Evolutionary conservation across 306 rosid species (phyloP), one percentile per base, ranked within the genome.

Genomic region (Medicago truncatula): DNA sequence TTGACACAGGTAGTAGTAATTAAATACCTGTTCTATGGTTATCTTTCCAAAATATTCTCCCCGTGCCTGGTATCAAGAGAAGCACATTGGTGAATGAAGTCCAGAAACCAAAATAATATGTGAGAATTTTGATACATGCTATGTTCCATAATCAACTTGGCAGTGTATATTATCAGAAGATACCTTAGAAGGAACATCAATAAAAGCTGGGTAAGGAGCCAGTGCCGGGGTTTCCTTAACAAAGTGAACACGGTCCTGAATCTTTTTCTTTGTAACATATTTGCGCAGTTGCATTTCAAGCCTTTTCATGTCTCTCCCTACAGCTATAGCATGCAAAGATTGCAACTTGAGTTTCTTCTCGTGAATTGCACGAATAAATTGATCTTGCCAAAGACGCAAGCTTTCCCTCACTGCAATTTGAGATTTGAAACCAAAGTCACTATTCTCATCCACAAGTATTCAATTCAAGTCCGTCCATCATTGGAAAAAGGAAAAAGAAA

Each of bases 161-260:
- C 21, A 40, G 43, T 1, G 43, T 13, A 74, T n/a, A 78, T 54
- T 44, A 56, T 72, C 31, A 76, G 25, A 71, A 57, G 57, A 59
- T 81, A 95, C 99, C 99, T 95, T 97, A 64, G 97, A 92, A 82
- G 92, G 97, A 86, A 90, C 97, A 80, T 95, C 99, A 71, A 92
- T 85, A 6, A 97, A 80, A 78, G 97, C 97, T 63, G 92, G 82
- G 83, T 92, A 95, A 43, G 99, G 97, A 86, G 97, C 87, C 66
- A 95, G 96, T 8, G 97, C 88, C 82, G 92, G 83, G 76, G 97
- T 90, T 84, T 95, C 92, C 81, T 95, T 95, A 70, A 95, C 93
- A 81, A 95, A 92, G 86, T 92, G 99, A 84, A 95, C 90, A 7
- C 83, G 87, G 78, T 90, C 96, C 88, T 87, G 86, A 71, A 92